Conservation (phyloP, 352 stramenopile genomes). For the Phytopythium boreale region DNA sequence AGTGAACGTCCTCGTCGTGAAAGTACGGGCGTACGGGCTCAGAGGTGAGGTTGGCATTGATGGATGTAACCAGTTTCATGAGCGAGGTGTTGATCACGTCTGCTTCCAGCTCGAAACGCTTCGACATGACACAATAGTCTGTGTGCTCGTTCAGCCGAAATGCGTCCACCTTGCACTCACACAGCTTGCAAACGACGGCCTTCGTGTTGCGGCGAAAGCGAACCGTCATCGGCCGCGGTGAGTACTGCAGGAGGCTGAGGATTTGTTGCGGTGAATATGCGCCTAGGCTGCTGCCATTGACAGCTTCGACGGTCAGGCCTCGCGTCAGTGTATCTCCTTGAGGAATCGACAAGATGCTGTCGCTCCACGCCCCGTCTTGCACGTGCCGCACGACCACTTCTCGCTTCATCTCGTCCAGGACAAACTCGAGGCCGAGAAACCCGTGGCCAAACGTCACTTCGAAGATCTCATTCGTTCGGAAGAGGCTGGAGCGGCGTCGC, state of each 20-base stretch:
- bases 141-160: constrained; percentile 68
- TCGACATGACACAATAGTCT: constrained; percentile 78
- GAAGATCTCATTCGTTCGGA: constrained; percentile 37
- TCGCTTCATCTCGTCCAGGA: constrained; percentile 38
- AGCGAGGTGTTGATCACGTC: constrained; percentile 76
- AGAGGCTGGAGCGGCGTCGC: constrained; percentile 5
- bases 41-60: constrained; percentile 49
- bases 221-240: constrained; percentile 55
- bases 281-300: constrained; percentile 46
- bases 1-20: constrained; percentile 55
- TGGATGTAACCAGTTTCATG: constrained; percentile 45
- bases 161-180: constrained; percentile 71
- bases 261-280: constrained; percentile 41
- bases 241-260: constrained; percentile 62
- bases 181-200: constrained; percentile 72
- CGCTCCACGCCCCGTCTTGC: constrained; percentile 25
- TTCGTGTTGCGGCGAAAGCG: constrained; percentile 48
- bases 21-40: constrained; percentile 41
- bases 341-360: constrained; percentile 41
- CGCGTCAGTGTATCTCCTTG: constrained; percentile 32
- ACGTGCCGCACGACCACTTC: constrained; percentile 72
- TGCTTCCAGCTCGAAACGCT: constrained; percentile 67
- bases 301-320: constrained; percentile 61
- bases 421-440: constrained; percentile 74
- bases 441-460: constrained; percentile 73